Evolutionary conservation across 179 eudicot species (phyloP).

Genomic region (Heliamphora pulchella): DNA sequence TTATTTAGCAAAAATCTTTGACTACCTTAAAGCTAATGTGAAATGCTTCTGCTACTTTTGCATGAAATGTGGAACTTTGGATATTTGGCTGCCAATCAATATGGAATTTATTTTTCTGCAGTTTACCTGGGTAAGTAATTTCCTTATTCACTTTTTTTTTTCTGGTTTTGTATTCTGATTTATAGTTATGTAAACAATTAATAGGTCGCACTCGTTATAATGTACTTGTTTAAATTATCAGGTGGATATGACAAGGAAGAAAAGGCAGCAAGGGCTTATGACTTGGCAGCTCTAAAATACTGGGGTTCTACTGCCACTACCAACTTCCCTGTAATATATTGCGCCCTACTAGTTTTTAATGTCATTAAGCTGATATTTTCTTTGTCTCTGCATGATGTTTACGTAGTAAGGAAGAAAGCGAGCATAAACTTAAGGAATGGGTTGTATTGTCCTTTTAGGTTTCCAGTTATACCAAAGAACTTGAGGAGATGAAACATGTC

Average conservation of each 20-base stretch:
- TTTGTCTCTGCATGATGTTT: constrained; percentile 1
- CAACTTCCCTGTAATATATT: constrained; percentile 68
- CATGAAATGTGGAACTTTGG: constrained; percentile 23
- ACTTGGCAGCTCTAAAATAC: constrained; percentile 89
- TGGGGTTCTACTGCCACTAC: constrained; percentile 92
- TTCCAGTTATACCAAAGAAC: constrained; percentile 53
- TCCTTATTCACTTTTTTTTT: not conserved
- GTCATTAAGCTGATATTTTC: not conserved
- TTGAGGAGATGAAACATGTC: constrained; percentile 83
- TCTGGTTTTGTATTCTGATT: not conserved
- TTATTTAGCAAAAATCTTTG: constrained; percentile 4
- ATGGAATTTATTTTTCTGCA: constrained; percentile 26
- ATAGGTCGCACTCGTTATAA: not conserved
- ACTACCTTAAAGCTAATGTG: constrained; percentile 15
- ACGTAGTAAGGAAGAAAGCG: not conserved
- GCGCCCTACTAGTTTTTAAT: not conserved
- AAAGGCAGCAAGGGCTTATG: constrained; percentile 90
- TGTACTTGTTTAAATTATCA: constrained; percentile 11
- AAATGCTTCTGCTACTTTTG: constrained; percentile 19
- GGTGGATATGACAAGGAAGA: constrained; percentile 99
- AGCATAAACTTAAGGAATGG: not conserved
- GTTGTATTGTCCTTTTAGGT: constrained; percentile 31
- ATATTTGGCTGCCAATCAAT: constrained; percentile 15
- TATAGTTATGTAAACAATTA: not conserved
- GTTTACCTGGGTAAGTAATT: constrained; percentile 76